Evolutionary conservation across 2,329 filamentous ascomycete species (phyloP).

Genomic region (Xylariaceae sp.): DNA sequence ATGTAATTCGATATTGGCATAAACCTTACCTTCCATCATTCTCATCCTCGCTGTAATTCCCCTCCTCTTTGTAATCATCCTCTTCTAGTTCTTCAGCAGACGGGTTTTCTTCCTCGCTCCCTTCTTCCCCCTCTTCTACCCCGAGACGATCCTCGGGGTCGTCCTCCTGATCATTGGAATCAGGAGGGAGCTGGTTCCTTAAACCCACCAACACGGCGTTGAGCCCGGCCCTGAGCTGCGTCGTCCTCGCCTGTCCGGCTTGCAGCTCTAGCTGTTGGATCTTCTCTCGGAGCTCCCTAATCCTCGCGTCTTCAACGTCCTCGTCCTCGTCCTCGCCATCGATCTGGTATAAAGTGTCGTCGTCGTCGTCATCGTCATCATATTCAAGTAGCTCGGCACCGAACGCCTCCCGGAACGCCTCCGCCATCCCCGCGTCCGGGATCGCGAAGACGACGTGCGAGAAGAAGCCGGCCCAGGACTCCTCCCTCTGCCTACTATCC

Average conservation of each 20-base stretch:
- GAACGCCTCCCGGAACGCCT: constrained; percentile 54
- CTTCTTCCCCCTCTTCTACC: constrained; percentile 7
- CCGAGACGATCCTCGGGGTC: too few species aligned
- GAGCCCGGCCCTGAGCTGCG: constrained; percentile 35
- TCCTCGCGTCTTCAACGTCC: constrained; percentile 10
- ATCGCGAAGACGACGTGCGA: constrained; percentile 63
- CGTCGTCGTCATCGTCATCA: constrained; percentile 30
- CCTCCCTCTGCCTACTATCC: constrained; percentile 19
- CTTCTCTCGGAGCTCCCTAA: constrained; percentile 33
- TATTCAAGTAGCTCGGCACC: constrained; percentile 41
- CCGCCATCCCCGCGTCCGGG: constrained; percentile 53
- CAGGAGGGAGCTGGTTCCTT: constrained; percentile 27
- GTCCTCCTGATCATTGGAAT: background rate
- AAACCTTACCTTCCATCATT: background rate
- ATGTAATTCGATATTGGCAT: background rate
- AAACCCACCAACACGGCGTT: constrained; percentile 31
- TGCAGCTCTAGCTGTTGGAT: constrained; percentile 35
- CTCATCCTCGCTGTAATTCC: constrained; percentile 11
- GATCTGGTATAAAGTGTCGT: constrained; percentile 11
- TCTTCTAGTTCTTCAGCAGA: background rate
- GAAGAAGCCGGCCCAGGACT: constrained; percentile 44
- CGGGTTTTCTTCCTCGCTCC: constrained; percentile 2
- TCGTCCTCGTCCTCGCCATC: constrained; percentile 23
- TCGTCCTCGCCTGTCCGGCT: constrained; percentile 27
- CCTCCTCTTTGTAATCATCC: constrained; percentile 1